These are phyloP conservation scores for Asparagopsis taxiformis DNA, from an alignment of 31 red algal genomes.

Conservation along the genomic window DNA sequence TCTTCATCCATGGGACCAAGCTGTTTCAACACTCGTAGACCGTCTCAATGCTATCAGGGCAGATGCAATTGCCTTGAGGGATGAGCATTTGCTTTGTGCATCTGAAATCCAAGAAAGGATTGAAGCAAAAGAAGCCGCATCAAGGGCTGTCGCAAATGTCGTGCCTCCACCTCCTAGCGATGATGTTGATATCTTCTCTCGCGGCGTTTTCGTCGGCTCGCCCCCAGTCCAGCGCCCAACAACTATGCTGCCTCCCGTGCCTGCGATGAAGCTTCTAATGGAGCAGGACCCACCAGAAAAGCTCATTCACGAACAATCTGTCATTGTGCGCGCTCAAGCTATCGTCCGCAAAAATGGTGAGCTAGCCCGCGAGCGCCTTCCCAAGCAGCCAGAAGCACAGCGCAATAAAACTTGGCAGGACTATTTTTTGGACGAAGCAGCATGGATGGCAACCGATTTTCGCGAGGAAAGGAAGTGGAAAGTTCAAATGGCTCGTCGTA, in stretches of 20 bases:
- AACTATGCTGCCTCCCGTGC: constrained; percentile 23
- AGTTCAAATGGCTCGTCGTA: constrained; percentile 52
- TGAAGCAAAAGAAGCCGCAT: constrained; percentile 30
- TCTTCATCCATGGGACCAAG: constrained; percentile 11
- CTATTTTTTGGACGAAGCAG: constrained; percentile 89
- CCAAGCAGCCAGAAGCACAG: constrained; percentile 95
- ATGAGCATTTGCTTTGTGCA: constrained; percentile 34
- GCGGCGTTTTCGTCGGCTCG: constrained; percentile 10
- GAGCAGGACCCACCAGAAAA: constrained; percentile 79
- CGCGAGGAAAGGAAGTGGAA: constrained; percentile 93
- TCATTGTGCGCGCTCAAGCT: constrained; percentile 73
- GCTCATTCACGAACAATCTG: constrained; percentile 76
- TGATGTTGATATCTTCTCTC: constrained; percentile 6
- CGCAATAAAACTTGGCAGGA: constrained; percentile 91
- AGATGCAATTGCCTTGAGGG: constrained; percentile 17
- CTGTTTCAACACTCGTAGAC: constrained; percentile 33
- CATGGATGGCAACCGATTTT: constrained; percentile 94
- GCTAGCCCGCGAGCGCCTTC: constrained; percentile 88
- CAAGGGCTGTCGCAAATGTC: constrained; percentile 48
- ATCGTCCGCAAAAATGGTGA: constrained; percentile 90
- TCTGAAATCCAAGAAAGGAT: constrained; percentile 62
- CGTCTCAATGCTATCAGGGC: constrained; percentile 28
- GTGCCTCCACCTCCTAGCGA: constrained; percentile 23
- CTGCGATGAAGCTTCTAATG: constrained; percentile 50
- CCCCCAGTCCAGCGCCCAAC: constrained; percentile 3